phyloP scores from a whole-genome alignment of 345 rosid species.

The Theobroma cacao region DNA sequence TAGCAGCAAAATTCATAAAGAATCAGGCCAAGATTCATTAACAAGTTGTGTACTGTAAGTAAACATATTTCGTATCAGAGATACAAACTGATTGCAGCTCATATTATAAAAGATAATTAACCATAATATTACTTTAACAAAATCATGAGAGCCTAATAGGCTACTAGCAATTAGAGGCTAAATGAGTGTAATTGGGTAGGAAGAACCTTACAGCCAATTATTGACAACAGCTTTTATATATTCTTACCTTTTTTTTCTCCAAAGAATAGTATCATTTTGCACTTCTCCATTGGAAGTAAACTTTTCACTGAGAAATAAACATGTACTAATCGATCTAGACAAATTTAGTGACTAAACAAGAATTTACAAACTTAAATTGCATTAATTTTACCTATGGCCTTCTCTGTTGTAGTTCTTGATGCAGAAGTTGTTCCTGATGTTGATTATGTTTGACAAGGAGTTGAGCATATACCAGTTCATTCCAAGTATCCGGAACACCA shows the following conservation, averaged over 20 bases:
- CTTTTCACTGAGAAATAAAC: not conserved
- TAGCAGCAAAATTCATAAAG: not conserved
- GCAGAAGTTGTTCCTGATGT: constrained; percentile 4
- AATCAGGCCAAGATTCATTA: not conserved
- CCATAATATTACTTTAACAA: not conserved
- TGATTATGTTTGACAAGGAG: constrained; percentile 17
- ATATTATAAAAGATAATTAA: not conserved
- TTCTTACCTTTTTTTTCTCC: not conserved
- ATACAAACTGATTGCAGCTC: not conserved
- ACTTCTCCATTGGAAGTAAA: not conserved
- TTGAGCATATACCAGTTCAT: constrained; percentile 39
- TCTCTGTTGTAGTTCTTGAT: constrained; percentile 11
- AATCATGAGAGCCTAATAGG: not conserved
- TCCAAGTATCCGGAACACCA: constrained; percentile 58
- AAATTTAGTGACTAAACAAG: not conserved
- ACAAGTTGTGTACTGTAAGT: not conserved
- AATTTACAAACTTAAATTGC: not conserved
- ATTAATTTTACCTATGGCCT: constrained; percentile 14
- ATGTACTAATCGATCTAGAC: not conserved
- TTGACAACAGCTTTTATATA: not conserved
- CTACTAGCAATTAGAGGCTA: not conserved
- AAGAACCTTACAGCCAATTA: not conserved
- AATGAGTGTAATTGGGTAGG: not conserved
- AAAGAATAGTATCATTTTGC: not conserved
- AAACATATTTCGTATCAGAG: not conserved